phyloP scores from a whole-genome alignment of 257 asterid genomes.

The Solanum medicagineum region DNA sequence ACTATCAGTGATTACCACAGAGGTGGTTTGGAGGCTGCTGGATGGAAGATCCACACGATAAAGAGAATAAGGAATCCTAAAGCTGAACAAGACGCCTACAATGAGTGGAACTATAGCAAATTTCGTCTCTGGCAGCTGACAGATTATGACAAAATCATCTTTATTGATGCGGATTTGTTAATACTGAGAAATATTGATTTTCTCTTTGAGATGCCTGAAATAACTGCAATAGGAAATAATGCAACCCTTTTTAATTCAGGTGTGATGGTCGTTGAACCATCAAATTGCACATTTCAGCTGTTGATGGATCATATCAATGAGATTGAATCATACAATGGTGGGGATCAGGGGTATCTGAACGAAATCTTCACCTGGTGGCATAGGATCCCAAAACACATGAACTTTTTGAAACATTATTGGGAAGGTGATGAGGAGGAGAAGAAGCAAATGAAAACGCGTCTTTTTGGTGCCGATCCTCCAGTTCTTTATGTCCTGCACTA shows the following conservation, averaged over 20 bases:
- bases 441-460: constrained; percentile 45
- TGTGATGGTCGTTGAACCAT: constrained; percentile 88
- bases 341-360: constrained; percentile 86
- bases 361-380: constrained; percentile 98
- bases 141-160: constrained; percentile 77
- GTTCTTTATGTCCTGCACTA: constrained; percentile 72
- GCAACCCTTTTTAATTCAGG: constrained; percentile 89
- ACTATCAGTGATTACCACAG: constrained; percentile 62
- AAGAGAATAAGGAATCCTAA: constrained; percentile 81
- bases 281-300: constrained; percentile 68
- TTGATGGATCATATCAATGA: constrained; percentile 80
- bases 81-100: constrained; percentile 83
- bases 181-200: constrained; percentile 74
- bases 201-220: constrained; percentile 85
- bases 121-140: constrained; percentile 94
- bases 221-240: constrained; percentile 74
- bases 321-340: constrained; percentile 85
- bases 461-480: constrained; percentile 77
- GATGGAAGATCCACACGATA: constrained; percentile 75
- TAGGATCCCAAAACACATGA: constrained; percentile 78
- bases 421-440: constrained; percentile 57
- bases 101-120: constrained; percentile 89
- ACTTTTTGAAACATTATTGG: constrained; percentile 84
- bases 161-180: constrained; percentile 74
- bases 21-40: constrained; percentile 72